Base-by-base conservation (phyloP, 2,329 filamentous ascomycete species). In the Zasmidium angulare region DNA sequence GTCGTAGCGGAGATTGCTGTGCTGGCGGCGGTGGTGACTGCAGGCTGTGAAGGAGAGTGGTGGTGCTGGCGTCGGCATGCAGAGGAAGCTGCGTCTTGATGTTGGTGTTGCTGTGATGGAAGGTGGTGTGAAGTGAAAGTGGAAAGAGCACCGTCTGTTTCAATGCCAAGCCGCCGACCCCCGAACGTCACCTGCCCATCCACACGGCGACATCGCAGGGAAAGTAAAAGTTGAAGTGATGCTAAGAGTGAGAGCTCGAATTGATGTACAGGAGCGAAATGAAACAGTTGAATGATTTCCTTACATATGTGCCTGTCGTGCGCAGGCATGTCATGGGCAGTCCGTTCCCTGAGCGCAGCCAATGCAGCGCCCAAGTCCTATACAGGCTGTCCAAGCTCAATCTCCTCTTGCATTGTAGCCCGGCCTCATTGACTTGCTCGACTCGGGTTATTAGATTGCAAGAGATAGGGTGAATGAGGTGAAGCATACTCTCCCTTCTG, bases 361-460 rank as follows among this genome's bases (percentile, higher is more conserved):
- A 51, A 36, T 17, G 60, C 49, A 64, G 63, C 66, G 55, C 59
- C 19, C 53, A 59, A 60, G 64, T 58, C 64, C 66, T 63, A 50
- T 57, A 60, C 62, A n/a, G n/a, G n/a, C n/a, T n/a, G 61, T 64
- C 59, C 66, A 77, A 74, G 70, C 61, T 81, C 71, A 56, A 63
- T 89, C 72, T 90, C 75, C 86, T 88, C 86, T 84, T 78, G 82
- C 83, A 81, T 86, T 88, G 85, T 89, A 88, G 88, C 86, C 85
- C 85, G 76, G 74, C 77, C 81, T 80, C 82, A 86, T 76, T 63
- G 74, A 66, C 68, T 69, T 76, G 76, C 75, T 79, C 69, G 66
- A 66, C 67, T 79, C 74, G 85, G 84, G 84, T 81, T 86, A 88
- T 88, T 88, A 86, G 84, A 89, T 86, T 79, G 84, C 81, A 82